Evolutionary conservation across 768 basidiomycete genomes (phyloP).

Genomic region (Mycena capillaripes): DNA sequence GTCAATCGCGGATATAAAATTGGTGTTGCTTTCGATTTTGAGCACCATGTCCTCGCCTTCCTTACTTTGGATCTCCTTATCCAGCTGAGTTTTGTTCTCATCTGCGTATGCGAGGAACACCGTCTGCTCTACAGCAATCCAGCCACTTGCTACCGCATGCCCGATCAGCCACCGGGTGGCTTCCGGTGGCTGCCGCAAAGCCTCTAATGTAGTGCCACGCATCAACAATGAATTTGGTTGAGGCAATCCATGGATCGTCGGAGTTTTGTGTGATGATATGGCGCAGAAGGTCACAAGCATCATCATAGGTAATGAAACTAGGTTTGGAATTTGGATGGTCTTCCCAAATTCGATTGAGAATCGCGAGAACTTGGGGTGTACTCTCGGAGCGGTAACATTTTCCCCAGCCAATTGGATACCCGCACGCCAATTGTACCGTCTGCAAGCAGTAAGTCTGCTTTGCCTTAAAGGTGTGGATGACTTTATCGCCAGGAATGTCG

Average conservation of each 20-base stretch:
- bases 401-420: constrained; percentile 35
- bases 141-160: too few relatives aligned
- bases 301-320: constrained; percentile 3
- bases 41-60: not conserved
- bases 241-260: not conserved
- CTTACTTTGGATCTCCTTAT: not conserved
- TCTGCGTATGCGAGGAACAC: not conserved
- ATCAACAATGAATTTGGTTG: too few relatives aligned
- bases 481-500: constrained; percentile 16
- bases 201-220: too few relatives aligned
- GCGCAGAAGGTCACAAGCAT: not conserved
- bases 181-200: too few relatives aligned
- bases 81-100: not conserved
- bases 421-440: constrained; percentile 39
- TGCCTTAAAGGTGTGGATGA: constrained; percentile 36
- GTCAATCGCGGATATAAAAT: not conserved
- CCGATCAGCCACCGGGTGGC: too few relatives aligned
- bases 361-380: constrained; percentile 22
- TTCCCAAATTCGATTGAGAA: not conserved
- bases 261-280: not conserved
- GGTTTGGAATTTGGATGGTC: not conserved
- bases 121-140: not conserved
- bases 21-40: not conserved
- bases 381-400: constrained; percentile 38
- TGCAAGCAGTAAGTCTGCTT: constrained; percentile 34